phyloP scores from a whole-genome alignment of 441 rosid genomes.

The Dalechampia spathulata region DNA sequence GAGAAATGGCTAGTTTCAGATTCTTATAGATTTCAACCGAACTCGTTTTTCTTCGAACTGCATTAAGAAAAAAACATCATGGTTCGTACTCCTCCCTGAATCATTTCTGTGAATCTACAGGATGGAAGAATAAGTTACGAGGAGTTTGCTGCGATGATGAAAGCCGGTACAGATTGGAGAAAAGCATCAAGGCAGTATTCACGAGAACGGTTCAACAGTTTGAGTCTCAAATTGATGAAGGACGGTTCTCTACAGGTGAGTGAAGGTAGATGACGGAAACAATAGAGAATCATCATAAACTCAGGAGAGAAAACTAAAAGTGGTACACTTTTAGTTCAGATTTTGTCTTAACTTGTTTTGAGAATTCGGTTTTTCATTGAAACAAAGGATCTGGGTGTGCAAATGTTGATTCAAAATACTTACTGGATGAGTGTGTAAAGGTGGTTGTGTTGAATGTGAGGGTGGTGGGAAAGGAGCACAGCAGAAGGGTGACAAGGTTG shows the following conservation, averaged over 20 bases:
- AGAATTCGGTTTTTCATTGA: no score
- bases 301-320: background rate
- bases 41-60: background rate
- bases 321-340: background rate
- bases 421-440: no score
- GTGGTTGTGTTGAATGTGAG: no score
- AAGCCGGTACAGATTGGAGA: conserved; percentile 97
- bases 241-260: conserved; percentile 61
- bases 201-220: conserved; percentile 72
- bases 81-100: background rate
- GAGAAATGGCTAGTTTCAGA: no score
- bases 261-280: conserved; percentile 23
- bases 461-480: no score
- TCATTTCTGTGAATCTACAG: conserved; percentile 27
- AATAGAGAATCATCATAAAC: background rate
- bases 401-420: no score
- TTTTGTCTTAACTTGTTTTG: background rate
- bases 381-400: no score
- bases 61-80: no score
- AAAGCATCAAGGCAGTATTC: conserved; percentile 91
- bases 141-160: conserved; percentile 88
- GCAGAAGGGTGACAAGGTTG: no score
- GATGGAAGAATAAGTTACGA: conserved; percentile 86
- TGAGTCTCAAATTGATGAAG: conserved; percentile 74
- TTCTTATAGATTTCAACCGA: background rate